Conservation (phyloP, 805 yeast genomes). For the Wickerhamiella lipophila region DNA sequence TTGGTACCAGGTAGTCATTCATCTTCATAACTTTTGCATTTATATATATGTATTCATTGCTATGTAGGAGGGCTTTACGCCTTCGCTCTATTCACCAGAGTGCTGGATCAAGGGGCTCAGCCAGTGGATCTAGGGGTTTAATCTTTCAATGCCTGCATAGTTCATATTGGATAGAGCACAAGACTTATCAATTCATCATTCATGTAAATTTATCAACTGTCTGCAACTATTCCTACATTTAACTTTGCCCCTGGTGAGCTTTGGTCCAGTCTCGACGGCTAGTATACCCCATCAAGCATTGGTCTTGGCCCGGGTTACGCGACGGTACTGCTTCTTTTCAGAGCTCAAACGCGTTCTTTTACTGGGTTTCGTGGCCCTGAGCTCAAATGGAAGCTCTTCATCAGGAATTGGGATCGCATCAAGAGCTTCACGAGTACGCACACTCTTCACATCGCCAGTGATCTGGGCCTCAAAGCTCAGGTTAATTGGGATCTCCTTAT, state of each 20-base stretch:
- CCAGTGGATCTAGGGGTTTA: no score
- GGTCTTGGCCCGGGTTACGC: slow-evolving; percentile 3
- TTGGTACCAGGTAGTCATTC: slow-evolving; percentile 1
- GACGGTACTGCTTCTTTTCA: not conserved
- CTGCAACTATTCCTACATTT: no score
- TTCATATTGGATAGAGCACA: no score
- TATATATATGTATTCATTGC: not conserved
- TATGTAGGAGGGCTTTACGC: no score
- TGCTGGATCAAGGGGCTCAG: no score
- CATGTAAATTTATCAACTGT: no score
- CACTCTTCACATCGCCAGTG: not conserved
- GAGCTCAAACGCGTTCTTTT: not conserved
- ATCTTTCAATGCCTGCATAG: no score
- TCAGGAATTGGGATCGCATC: not conserved
- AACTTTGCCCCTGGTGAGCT: no score
- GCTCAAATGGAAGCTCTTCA: not conserved
- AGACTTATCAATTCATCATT: no score
- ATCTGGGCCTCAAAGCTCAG: slow-evolving; percentile 3
- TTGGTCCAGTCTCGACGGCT: no score
- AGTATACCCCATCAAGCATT: not conserved
- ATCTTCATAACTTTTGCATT: not conserved
- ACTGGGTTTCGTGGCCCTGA: not conserved
- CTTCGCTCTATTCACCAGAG: no score
- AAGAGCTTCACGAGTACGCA: not conserved
- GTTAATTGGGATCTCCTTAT: not conserved